Evolutionary conservation across 75 land plant genomes (phyloP), one percentile per base, ranked within the genome.

Genomic region (Larix kaempferi): DNA sequence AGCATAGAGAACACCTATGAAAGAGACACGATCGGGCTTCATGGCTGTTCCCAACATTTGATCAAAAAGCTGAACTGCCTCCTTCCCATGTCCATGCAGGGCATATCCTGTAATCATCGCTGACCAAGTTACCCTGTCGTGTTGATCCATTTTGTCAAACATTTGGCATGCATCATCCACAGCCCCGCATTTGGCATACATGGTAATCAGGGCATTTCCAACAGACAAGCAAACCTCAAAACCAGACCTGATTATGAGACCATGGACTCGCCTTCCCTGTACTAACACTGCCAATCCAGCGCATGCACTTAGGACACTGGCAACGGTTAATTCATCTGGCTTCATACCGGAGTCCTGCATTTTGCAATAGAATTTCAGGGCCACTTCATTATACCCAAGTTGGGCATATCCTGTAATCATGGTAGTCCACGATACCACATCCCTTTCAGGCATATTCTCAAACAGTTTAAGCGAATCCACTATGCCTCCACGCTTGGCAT

Each of bases 101-200:
- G 85, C 87, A 78, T 88, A 92, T 13, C 88, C 91, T 15, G 87
- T 82, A 60, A 92, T 84, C 88, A 92, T 85, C 10, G 92, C 79
- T 77, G 86, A 89, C 94, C 94, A 92, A 44, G 88, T 82, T 27
- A 88, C 81, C 35, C 78, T 81, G n/a, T 89, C 87, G 73, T 84
- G 86, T 62, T 86, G 86, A 55, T 77, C 54, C 90, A 92, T 86
- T 19, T 22, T 52, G 60, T 89, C 83, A 74, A 92, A 89, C 19
- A 92, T 73, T 52, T 80, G 80, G 59, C 82, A 77, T 10, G 94
- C 81, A 57, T 89, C 86, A 10, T 33, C 59, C 3, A 87, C 78
- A 58, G 72, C 81, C 57, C 94, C 94, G 83, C 90, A 92, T 84
- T 89, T 92, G 17, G 87, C 77, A 61, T 92, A 92, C 91, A 92